Base-by-base conservation (phyloP, 2,329 filamentous ascomycete genomes). In the Ceratocystis cacaofunesta region DNA sequence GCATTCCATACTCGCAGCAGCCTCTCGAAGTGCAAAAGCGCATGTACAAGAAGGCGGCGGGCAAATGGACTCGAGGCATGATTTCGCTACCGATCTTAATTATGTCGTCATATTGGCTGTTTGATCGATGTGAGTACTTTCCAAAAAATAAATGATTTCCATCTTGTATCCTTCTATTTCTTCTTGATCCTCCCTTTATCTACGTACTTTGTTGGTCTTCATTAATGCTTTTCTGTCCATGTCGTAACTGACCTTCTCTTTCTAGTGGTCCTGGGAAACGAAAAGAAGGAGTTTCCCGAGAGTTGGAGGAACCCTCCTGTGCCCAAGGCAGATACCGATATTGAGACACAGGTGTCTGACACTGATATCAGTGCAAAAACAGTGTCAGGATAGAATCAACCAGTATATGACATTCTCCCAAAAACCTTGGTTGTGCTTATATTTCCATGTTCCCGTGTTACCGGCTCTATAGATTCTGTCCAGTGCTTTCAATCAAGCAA, bases 71-170 rank as follows among this genome's bases (percentile, higher is more conserved):
- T 41, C 62, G 66, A 19, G 60, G 63, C 12, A 65, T 65, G 43
- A 61, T 67, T 43, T 63, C 66, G 41, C 30, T 62, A 43, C 66
- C 66, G 1, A 65, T 67, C 30, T 57, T 63, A 19, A 63, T 67
- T 7, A 50, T 65, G n/a, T 65, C 62, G 19, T 67, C 62, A 41
- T 65, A 67, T 44, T 67, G 58, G 66, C 63, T 65, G 55, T 65
- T 50, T 52, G 63, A 65, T 25, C 55, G 63, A 2, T 61, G 63
- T 65, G 44, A 61, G 63, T 65, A 5, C 17, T 8, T 22, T 46
- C 8, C n/a, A 5, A 41, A 12, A 41, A 15, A 41, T 12, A 5
- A 5, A 12, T 15, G 12, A 17, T 43, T 44, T 58, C 4, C 8
- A 12, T 57, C 50, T 46, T 61, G 25, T 50, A 48, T 44, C 41